phyloP scores from a whole-genome alignment of 345 rosid genomes.

The Erodium maritimum region DNA sequence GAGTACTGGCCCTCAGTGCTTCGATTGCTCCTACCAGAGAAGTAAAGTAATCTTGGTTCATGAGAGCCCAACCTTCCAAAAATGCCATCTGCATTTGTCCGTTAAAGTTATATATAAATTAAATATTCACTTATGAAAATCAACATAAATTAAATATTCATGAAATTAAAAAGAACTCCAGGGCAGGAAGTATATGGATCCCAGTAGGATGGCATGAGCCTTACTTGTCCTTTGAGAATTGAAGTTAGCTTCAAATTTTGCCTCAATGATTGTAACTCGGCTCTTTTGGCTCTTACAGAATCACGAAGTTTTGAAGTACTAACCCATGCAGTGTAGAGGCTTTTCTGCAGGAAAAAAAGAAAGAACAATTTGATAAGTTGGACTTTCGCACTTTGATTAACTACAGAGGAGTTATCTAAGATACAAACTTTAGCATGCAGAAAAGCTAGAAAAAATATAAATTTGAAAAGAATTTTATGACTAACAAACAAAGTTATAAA shows the following conservation, averaged over 20 bases:
- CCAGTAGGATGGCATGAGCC: slow-evolving; percentile 8
- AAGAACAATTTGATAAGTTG: background rate
- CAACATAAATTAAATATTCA: too few species aligned
- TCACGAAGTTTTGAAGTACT: slow-evolving; percentile 41
- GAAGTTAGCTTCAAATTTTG: slow-evolving; percentile 42
- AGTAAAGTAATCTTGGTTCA: slow-evolving; percentile 36
- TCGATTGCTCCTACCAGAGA: slow-evolving; percentile 54
- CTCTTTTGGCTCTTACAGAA: slow-evolving; percentile 48
- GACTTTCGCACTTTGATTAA: background rate
- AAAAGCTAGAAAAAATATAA: background rate
- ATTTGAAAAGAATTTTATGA: too few species aligned
- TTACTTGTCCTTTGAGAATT: slow-evolving; percentile 58
- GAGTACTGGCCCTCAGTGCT: slow-evolving; percentile 62
- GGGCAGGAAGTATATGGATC: background rate
- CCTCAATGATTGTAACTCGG: slow-evolving; percentile 37
- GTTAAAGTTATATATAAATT: background rate
- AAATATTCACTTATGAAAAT: background rate
- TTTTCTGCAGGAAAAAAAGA: slow-evolving; percentile 32
- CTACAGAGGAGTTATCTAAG: background rate
- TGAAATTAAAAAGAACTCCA: background rate
- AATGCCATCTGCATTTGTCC: slow-evolving; percentile 32
- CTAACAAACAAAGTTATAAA: too few species aligned
- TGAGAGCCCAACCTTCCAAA: slow-evolving; percentile 42
- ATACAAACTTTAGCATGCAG: background rate
- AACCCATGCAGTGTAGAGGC: slow-evolving; percentile 34